These are phyloP conservation scores for Alternaria gansuensis DNA, from an alignment of 2,329 filamentous ascomycete genomes.

Conservation along the genomic window DNA sequence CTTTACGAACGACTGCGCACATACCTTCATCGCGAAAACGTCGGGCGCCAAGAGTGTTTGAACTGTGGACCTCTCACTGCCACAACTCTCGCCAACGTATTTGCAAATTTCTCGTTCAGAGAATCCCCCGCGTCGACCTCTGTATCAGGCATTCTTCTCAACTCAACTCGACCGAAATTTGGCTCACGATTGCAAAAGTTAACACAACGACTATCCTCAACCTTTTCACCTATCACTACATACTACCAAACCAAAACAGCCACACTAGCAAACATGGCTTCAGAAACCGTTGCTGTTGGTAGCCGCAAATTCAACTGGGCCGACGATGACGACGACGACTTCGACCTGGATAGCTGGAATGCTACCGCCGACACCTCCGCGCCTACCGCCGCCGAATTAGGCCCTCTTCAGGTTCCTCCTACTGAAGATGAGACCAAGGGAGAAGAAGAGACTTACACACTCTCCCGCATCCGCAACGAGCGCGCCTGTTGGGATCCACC, in stretches of 20 bases:
- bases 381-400: constrained; percentile 14
- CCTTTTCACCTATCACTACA: background rate
- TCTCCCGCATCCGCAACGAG: background rate
- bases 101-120: background rate
- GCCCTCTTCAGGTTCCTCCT: constrained; percentile 17
- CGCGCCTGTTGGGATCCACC: background rate
- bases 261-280: constrained; percentile 15
- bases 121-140: background rate
- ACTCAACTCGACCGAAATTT: background rate
- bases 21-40: background rate
- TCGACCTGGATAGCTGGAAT: constrained; percentile 25
- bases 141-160: background rate
- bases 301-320: constrained; percentile 29
- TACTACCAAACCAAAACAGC: constrained; percentile 4
- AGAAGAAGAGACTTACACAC: background rate
- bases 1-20: constrained; percentile 6
- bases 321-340: constrained; percentile 39
- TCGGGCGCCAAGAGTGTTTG: background rate
- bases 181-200: background rate
- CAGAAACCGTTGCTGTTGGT: background rate
- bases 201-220: background rate
- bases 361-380: constrained; percentile 27
- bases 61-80: background rate
- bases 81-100: background rate
- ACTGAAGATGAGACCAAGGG: background rate